A percentile compares a stretch with the other conserved stretches of the same genome.
These are phyloP conservation scores for Alternaria hordeiaustralica DNA, from an alignment of 2,329 filamentous ascomycete species.

Conservation along the genomic window DNA sequence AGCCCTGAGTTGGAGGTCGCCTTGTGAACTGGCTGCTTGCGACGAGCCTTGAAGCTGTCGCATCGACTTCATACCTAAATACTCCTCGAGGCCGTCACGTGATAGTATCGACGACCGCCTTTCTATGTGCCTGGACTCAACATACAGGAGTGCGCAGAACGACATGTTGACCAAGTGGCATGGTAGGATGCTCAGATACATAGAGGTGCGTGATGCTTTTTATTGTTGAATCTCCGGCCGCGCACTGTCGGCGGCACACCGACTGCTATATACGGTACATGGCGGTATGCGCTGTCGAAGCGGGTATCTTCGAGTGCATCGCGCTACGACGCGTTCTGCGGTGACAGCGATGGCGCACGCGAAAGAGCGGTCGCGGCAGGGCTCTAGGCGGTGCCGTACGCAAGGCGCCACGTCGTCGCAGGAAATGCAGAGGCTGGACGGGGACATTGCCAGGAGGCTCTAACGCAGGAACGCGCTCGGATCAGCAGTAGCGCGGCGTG, in stretches of 20 bases:
- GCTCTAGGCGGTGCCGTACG: conserved; percentile 13
- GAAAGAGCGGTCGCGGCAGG: conserved; percentile 18
- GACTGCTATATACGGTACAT: conserved; percentile 1
- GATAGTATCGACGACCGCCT: neutral
- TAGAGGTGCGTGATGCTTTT: neutral
- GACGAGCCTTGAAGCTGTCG: neutral
- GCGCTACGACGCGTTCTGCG: conserved; percentile 4
- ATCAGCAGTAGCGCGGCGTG: conserved; percentile 6
- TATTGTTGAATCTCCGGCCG: neutral
- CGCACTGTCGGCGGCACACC: neutral
- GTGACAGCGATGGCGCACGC: neutral
- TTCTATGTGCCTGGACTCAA: neutral
- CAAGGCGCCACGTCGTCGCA: conserved; percentile 33
- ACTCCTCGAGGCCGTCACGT: neutral
- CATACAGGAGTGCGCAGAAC: neutral
- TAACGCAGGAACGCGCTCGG: conserved; percentile 35
- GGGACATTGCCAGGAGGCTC: conserved; percentile 17
- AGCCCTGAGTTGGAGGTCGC: neutral
- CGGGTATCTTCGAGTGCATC: neutral
- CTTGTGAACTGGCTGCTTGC: too few relatives aligned
- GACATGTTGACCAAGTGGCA: neutral
- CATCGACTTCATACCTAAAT: neutral
- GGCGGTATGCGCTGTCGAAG: conserved; percentile 14
- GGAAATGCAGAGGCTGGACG: conserved; percentile 35
- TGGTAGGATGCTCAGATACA: neutral